Evolutionary conservation across 495 filamentous ascomycete genomes (phyloP).

Genomic region (Aspergillus homomorphus): DNA sequence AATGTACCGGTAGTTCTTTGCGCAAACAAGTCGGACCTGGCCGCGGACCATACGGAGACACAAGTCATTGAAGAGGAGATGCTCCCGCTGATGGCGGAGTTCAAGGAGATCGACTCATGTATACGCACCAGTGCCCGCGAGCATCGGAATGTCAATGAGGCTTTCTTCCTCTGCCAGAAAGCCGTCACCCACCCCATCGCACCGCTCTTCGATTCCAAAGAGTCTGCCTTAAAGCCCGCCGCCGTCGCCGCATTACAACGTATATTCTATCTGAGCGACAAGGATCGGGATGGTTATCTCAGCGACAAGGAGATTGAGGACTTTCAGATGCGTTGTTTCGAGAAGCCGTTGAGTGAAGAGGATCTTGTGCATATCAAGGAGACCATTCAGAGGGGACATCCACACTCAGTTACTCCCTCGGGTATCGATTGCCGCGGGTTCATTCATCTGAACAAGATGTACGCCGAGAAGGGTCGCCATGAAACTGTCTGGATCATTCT

Average conservation of each 20-base stretch:
- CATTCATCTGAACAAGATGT: constrained; percentile 86
- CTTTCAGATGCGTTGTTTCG: constrained; percentile 89
- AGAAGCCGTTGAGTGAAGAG: constrained; percentile 70
- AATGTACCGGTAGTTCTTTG: constrained; percentile 98
- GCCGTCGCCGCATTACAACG: constrained; percentile 80
- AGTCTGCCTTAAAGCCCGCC: constrained; percentile 80
- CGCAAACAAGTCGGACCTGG: constrained; percentile 92
- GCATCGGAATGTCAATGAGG: constrained; percentile 93
- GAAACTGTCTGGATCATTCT: constrained; percentile 97
- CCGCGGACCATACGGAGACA: constrained; percentile 62
- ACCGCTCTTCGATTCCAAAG: constrained; percentile 93
- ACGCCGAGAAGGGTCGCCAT: constrained; percentile 95
- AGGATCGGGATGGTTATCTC: constrained; percentile 91
- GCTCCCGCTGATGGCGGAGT: constrained; percentile 97
- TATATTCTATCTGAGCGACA: constrained; percentile 93
- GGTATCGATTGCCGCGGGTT: constrained; percentile 83
- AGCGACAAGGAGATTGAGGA: constrained; percentile 87
- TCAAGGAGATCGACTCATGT: constrained; percentile 97
- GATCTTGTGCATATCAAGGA: constrained; percentile 88
- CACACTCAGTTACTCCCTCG: constrained; percentile 59
- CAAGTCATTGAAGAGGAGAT: constrained; percentile 95
- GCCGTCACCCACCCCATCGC: constrained; percentile 98
- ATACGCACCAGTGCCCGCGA: constrained; percentile 94
- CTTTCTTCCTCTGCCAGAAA: constrained; percentile 96
- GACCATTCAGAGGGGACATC: constrained; percentile 65